Evolutionary conservation across 2,329 filamentous ascomycete genomes (phyloP), one percentile per base, ranked within the genome.

Genomic region (Fusarium sp.): DNA sequence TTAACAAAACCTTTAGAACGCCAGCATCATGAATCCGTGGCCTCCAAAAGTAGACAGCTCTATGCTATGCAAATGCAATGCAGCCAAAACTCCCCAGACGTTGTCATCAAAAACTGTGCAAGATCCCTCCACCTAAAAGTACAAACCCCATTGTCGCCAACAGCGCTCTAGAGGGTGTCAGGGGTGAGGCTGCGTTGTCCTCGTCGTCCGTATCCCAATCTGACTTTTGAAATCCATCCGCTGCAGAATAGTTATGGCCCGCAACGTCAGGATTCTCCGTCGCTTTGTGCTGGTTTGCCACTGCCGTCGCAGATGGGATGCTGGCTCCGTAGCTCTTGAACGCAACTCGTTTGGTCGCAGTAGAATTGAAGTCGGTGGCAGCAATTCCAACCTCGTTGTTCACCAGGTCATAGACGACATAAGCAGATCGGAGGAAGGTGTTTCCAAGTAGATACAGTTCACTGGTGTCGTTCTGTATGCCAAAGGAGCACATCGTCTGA

Each of bases 371-470:
- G 62, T 86, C 80, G 13, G 87, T 88, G 18, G 81, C 79, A 6
- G 86, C 87, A 21, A 89, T 77, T 19, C 75, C 86, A 58, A 89
- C 80, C 71, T 88, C 79, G 74, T 88, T 85, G 76, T 89, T 89
- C 52, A 84, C 81, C 21, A 89, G 78, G 66, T 89, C 87, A 67
- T 88, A 89, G 10, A 89, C 86, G 8, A 89, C 84, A 65, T 89
- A 89, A 2, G 86, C 87, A 2, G 86, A 89, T 56, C 87, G 84
- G 31, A 89, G 77, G 74, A 89, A 89, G 1, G 84, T 86, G 70
- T 88, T 87, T 44, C 87, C 87, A 12, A 89, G 81, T 43, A 89
- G 78, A 68, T 78, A 86, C 0, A 82, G 78, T 4, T 76, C 65
- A 23, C 73, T 73, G 23, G 77, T 82, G 51, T 82, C 79, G 73